phyloP scores from a whole-genome alignment of 1,284 basidiomycete species.

The Violaceomyces palustris region DNA sequence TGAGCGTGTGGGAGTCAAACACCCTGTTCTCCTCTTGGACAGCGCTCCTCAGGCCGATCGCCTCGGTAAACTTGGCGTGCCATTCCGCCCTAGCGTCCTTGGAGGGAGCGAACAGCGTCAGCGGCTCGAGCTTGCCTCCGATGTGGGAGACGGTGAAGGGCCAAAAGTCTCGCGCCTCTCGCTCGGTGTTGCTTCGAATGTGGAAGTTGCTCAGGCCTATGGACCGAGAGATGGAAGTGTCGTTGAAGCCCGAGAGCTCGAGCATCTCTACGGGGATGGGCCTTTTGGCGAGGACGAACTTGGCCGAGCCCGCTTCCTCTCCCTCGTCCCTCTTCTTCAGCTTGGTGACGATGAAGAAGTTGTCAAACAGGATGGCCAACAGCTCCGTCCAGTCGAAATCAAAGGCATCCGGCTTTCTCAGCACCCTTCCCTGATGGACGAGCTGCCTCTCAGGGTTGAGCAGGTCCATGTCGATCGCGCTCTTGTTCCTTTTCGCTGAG shows the following conservation, averaged over 20 bases:
- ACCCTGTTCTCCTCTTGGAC: constrained; percentile 86
- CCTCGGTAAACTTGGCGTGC: constrained; percentile 83
- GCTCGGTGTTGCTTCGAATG: constrained; percentile 26
- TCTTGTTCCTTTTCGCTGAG: constrained; percentile 37
- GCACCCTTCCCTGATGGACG: constrained; percentile 38
- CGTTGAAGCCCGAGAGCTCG: constrained; percentile 38
- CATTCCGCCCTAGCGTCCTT: constrained; percentile 72
- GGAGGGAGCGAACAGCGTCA: constrained; percentile 76
- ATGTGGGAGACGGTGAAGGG: constrained; percentile 45
- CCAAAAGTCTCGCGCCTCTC: constrained; percentile 41
- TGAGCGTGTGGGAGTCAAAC: constrained; percentile 48
- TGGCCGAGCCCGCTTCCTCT: constrained; percentile 6
- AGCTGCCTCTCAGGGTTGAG: constrained; percentile 41
- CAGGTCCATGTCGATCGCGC: constrained; percentile 40
- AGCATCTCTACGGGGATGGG: constrained; percentile 49
- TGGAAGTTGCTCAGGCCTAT: constrained; percentile 43
- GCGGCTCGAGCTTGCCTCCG: constrained; percentile 35
- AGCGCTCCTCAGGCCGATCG: constrained; percentile 73
- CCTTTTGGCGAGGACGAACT: constrained; percentile 39
- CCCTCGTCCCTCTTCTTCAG: constrained; percentile 24
- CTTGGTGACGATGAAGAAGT: constrained; percentile 47
- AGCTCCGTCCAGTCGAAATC: constrained; percentile 51
- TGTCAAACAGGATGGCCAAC: constrained; percentile 47
- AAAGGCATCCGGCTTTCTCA: constrained; percentile 45
- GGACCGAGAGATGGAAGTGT: constrained; percentile 38